Evolutionary conservation across 257 asterid genomes (phyloP), one percentile per base, ranked within the genome.

Genomic region (Nicotiana knightiana): DNA sequence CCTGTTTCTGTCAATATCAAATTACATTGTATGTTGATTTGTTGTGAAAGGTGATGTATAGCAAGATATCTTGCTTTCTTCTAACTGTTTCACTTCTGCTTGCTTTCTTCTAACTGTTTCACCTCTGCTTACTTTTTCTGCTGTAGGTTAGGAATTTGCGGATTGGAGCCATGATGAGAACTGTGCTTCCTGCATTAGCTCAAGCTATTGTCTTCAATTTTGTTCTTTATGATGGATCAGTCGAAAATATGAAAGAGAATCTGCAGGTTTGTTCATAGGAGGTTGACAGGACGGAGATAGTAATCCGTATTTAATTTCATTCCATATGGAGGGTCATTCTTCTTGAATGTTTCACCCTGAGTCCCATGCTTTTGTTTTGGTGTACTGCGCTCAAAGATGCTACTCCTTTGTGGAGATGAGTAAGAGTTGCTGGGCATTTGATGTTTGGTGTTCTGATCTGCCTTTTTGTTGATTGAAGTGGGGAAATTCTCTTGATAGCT

Each of bases 151-250:
- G 97, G 86, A 94, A 94, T 90, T 88, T 93, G 83, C 92, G 98
- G 81, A 93, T 94, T 90, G 98, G 98, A 87, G 98, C 97, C 82
- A 93, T 92, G 97, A 88, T 91, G 93, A 92, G 92, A 88, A 93
- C 97, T 76, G 84, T 94, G 82, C 95, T 94, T 83, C 97, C 97
- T 57, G 98, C 97, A 82, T 87, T 94, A 88, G 98, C 97, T 82
- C 97, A 94, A 84, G 98, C 97, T 81, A 79, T 93, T 82, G 96
- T 86, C 80, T 88, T 91, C 88, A 90, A 87, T 85, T 89, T 89
- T 32, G 1, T 17, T 78, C 62, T 81, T 83, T 81, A 83, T 67
- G 88, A 83, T 83, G 89, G 86, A 88, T 81, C 82, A 67, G 68
- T 85, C 87, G 92, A 77, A 84, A 89, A 86, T 82, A 71, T 84